Conservation (phyloP, 2,329 filamentous ascomycete genomes). For the Sarocladiaceae sp. region DNA sequence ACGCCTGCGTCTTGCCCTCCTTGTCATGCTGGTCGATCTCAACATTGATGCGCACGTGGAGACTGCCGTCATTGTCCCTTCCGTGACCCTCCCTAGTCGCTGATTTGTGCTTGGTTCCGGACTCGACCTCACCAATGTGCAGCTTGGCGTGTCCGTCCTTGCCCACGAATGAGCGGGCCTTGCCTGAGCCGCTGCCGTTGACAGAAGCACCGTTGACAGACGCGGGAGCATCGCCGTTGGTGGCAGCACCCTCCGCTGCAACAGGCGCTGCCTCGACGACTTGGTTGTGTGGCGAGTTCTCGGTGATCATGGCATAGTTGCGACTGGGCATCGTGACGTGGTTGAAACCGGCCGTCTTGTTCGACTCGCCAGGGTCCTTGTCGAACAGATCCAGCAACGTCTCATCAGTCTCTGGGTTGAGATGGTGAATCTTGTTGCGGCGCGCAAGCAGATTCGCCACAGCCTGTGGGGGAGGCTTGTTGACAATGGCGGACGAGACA, state of each 20-base stretch:
- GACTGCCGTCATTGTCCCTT: conserved; percentile 50
- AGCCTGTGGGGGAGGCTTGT: conserved; percentile 82
- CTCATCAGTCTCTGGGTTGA: conserved; percentile 75
- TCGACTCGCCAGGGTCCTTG: conserved; percentile 74
- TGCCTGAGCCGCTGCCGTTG: background rate
- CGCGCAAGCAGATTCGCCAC: conserved; percentile 89
- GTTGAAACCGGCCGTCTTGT: conserved; percentile 72
- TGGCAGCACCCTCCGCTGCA: conserved; percentile 11
- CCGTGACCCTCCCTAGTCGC: conserved; percentile 55
- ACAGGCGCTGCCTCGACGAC: conserved; percentile 8
- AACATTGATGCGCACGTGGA: conserved; percentile 82
- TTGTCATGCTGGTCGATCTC: conserved; percentile 83
- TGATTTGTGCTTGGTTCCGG: conserved; percentile 74
- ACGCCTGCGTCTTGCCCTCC: conserved; percentile 73
- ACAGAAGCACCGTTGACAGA: background rate
- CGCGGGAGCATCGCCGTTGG: conserved; percentile 17
- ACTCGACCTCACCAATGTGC: conserved; percentile 70
- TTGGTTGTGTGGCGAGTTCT: conserved; percentile 66
- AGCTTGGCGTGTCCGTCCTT: conserved; percentile 69
- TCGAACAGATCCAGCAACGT: conserved; percentile 91
- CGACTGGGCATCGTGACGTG: conserved; percentile 86
- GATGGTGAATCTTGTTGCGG: conserved; percentile 76
- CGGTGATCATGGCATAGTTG: conserved; percentile 88
- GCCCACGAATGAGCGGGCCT: conserved; percentile 28
- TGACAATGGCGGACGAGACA: conserved; percentile 91